Base-by-base conservation (phyloP, 345 rosid species). In the Brassica incana region DNA sequence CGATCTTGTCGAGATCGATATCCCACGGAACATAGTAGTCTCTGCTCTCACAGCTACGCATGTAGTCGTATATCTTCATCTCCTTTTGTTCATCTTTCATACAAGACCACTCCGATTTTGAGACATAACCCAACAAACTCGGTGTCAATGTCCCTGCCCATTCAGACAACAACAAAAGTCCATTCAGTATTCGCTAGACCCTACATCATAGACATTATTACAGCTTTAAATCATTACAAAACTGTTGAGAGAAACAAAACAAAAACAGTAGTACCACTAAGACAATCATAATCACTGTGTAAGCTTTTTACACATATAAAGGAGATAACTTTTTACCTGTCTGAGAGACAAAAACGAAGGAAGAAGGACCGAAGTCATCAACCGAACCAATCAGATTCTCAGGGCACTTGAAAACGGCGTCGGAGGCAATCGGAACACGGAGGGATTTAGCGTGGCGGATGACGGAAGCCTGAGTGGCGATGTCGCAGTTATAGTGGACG, bases 391-490 rank as follows among this genome's bases (percentile, higher is more conserved):
- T 82, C 14, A 29, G 76, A 16, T 73, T 58, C 5, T 84, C 86
- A 0, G 87, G 90, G 18, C 76, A 80, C 29, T 67, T 77, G 65
- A 92, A 86, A 35, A 78, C 75, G 0, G 86, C 90, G 60, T 84
- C 79, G 11, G 92, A 88, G 2, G 88, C 83, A 38, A 91, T 83
- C 23, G 99, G 97, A 69, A 87, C 84, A 0, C 80, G 83, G 20
- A 87, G 92, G 1, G 91, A 85, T 84, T 95, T 95, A 33, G 88
- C 99, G 67, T 85, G 83, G 33, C 89, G 81, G 65, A 95, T 82
- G 56, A 85, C 62, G 11, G 84, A 72, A 38, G 97, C 97, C 65
- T 95, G 99, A 6, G 84, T 77, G 2, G 86, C 78, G 43, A 91
- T 69, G 45, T 87, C 61, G 64, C 81, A 80, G 77, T 92, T 95